Conservation (phyloP, 257 asterid genomes). For the Nicotiana otophora region DNA sequence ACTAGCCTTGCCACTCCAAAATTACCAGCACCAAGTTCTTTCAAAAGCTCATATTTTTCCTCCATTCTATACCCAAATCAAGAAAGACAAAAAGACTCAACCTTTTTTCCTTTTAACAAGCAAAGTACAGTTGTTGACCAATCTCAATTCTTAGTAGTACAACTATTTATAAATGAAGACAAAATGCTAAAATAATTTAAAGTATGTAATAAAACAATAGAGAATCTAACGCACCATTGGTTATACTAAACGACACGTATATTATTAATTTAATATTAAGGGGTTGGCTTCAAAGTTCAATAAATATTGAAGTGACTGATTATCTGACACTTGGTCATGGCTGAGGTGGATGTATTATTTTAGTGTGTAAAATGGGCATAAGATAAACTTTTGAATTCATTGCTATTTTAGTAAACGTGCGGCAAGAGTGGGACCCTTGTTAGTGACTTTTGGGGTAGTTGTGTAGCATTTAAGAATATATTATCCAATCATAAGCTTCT, state of each 20-base stretch:
- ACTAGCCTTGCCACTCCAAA: slow-evolving; percentile 44
- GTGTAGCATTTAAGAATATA: background rate
- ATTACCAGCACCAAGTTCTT: slow-evolving; percentile 41
- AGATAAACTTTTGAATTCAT: background rate
- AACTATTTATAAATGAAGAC: background rate
- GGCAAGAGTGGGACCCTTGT: background rate
- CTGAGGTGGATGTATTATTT: background rate
- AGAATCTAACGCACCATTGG: background rate
- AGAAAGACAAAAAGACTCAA: background rate
- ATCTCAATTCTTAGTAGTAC: background rate
- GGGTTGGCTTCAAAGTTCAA: slow-evolving; percentile 4
- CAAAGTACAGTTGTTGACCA: background rate
- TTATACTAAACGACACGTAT: background rate
- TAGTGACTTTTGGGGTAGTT: slow-evolving; percentile 4
- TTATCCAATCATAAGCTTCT: slow-evolving; percentile 2
- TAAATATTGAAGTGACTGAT: background rate
- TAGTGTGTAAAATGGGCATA: background rate
- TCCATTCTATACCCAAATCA: slow-evolving; percentile 22
- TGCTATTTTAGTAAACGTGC: slow-evolving; percentile 6
- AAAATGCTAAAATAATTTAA: background rate
- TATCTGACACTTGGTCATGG: slow-evolving; percentile 2
- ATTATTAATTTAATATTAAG: background rate
- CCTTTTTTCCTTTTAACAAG: background rate
- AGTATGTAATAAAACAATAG: background rate
- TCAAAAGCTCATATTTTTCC: slow-evolving; percentile 39